These are phyloP conservation scores for Glebionis coronaria DNA, from an alignment of 129 eudicot species.

Conservation along the genomic window DNA sequence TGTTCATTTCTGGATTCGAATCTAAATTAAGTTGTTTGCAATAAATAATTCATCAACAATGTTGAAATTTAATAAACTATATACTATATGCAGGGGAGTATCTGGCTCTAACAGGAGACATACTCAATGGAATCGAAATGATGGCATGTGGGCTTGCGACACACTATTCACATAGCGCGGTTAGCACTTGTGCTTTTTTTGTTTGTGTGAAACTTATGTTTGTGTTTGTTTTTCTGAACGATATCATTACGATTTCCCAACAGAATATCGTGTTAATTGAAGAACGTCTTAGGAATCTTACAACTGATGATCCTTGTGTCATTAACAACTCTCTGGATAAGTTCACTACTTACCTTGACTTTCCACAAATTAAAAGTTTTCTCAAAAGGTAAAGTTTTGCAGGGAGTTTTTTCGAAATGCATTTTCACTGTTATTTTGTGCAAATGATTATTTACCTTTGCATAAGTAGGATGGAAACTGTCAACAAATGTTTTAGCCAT, in stretches of 20 bases:
- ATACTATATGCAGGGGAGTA: conserved; percentile 65
- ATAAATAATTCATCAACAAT: background rate
- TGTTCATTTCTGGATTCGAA: background rate
- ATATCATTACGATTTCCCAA: background rate
- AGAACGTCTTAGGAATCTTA: conserved; percentile 45
- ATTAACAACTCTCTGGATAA: conserved; percentile 49
- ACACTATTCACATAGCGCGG: conserved; percentile 57
- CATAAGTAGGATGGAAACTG: conserved; percentile 45
- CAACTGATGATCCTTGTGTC: conserved; percentile 69
- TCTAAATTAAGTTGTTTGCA: background rate
- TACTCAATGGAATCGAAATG: conserved; percentile 79
- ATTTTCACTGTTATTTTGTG: background rate
- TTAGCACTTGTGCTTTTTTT: conserved; percentile 16
- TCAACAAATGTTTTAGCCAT: conserved; percentile 71
- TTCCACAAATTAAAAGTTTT: conserved; percentile 45
- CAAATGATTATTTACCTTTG: background rate
- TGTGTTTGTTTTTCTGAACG: background rate
- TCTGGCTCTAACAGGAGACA: conserved; percentile 72
- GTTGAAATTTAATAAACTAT: background rate
- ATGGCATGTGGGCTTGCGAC: conserved; percentile 86
- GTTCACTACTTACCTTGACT: conserved; percentile 37
- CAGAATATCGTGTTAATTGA: conserved; percentile 71
- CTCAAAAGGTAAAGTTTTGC: conserved; percentile 1
- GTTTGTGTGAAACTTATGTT: background rate
- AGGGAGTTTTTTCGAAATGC: background rate